These are phyloP conservation scores for Fraxinus ornus DNA, from an alignment of 305 asterid species.

Conservation along the genomic window DNA sequence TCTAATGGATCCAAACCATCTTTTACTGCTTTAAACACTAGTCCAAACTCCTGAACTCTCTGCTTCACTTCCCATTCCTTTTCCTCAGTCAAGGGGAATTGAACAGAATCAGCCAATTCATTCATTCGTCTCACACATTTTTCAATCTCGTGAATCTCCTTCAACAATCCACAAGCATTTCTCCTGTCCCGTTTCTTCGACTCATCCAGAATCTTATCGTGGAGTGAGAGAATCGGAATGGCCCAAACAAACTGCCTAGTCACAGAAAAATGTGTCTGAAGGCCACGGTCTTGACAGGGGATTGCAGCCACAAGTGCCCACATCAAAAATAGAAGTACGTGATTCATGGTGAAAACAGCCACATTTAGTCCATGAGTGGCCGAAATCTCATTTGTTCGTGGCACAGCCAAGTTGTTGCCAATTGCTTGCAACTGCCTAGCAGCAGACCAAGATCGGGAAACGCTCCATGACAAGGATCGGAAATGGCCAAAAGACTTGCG, in stretches of 20 bases:
- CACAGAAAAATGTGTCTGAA: conserved; percentile 41
- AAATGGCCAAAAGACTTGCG: conserved; percentile 28
- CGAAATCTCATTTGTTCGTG: conserved; percentile 29
- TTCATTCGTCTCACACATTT: conserved; percentile 40
- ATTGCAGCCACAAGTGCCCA: conserved; percentile 68
- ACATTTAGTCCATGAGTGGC: conserved; percentile 41
- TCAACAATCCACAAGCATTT: conserved; percentile 43
- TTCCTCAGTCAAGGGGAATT: conserved; percentile 43
- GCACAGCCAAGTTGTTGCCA: conserved; percentile 34
- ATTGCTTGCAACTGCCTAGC: conserved; percentile 51
- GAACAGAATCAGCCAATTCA: conserved; percentile 35
- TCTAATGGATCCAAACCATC: conserved; percentile 61
- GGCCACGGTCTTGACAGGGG: conserved; percentile 57
- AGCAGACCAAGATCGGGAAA: conserved; percentile 55
- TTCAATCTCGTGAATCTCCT: conserved; percentile 49
- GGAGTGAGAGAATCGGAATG: conserved; percentile 34
- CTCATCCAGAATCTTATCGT: conserved; percentile 52
- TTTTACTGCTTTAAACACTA: conserved; percentile 36
- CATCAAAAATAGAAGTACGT: conserved; percentile 43
- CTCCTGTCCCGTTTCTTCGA: conserved; percentile 47
- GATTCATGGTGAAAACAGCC: conserved; percentile 48
- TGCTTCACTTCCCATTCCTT: conserved; percentile 41
- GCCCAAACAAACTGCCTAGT: conserved; percentile 46
- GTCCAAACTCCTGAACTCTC: conserved; percentile 35
- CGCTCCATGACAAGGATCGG: conserved; percentile 54